A percentile compares a stretch with the other conserved stretches of the same genome.
phyloP scores from a whole-genome alignment of 2,329 filamentous ascomycete genomes.

The Nemania sp. region DNA sequence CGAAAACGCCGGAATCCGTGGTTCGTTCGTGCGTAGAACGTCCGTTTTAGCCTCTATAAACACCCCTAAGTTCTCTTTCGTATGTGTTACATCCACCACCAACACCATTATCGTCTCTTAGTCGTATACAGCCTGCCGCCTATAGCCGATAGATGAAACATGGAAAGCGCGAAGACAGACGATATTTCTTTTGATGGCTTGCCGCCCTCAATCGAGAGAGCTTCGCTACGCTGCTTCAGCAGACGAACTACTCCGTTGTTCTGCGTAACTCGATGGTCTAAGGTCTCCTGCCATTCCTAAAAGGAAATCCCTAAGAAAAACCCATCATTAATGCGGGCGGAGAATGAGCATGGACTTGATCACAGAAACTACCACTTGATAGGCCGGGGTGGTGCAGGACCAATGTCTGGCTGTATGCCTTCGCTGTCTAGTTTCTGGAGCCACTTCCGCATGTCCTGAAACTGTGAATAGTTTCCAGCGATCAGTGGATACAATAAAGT shows the following conservation, averaged over 20 bases:
- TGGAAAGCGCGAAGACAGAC: too few species aligned
- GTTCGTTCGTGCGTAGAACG: slow-evolving; percentile 13
- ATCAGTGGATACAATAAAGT: slow-evolving; percentile 75
- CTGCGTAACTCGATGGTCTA: too few species aligned
- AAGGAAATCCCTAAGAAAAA: too few species aligned
- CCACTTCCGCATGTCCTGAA: slow-evolving; percentile 44
- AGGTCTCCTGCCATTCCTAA: too few species aligned
- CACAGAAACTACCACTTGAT: slow-evolving; percentile 7
- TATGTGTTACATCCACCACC: slow-evolving; percentile 3
- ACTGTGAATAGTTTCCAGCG: slow-evolving; percentile 65
- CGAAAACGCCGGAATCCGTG: slow-evolving; percentile 19
- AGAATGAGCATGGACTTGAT: too few species aligned
- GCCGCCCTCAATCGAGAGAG: too few species aligned
- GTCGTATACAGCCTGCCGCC: background rate
- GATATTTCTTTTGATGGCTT: too few species aligned
- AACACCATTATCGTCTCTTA: slow-evolving; percentile 18
- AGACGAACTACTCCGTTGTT: too few species aligned
- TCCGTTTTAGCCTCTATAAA: slow-evolving; percentile 12
- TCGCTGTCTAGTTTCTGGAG: slow-evolving; percentile 56
- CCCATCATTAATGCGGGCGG: too few species aligned
- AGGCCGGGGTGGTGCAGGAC: too few species aligned
- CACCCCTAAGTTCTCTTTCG: slow-evolving; percentile 16
- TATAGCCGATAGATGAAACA: background rate
- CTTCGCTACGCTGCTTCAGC: too few species aligned
- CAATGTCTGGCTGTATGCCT: slow-evolving; percentile 30